Evolutionary conservation across 2,329 filamentous ascomycete species (phyloP).

Genomic region (Pseudogymnoascus sp.): DNA sequence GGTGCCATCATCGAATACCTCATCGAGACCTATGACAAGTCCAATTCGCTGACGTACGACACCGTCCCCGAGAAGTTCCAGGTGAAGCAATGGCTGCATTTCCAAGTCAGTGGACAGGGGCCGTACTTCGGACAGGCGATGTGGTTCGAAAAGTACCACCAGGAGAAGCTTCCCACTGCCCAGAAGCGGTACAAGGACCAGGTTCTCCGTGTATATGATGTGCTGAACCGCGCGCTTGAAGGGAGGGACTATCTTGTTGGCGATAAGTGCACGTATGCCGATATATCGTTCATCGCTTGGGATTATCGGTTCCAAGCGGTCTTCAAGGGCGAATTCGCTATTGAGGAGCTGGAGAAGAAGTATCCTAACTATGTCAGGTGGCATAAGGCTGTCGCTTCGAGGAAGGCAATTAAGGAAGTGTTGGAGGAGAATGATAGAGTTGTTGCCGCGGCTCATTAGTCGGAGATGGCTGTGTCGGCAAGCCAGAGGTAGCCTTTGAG

Average conservation of each 20-base stretch:
- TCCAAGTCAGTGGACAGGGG: constrained; percentile 33
- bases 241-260: constrained; percentile 31
- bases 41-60: constrained; percentile 30
- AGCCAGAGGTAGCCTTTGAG: neutral
- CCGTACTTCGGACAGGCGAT: constrained; percentile 33
- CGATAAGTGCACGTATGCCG: constrained; percentile 33
- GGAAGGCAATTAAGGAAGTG: constrained; percentile 18
- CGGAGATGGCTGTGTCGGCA: neutral
- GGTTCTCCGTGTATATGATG: constrained; percentile 35
- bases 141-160: constrained; percentile 29
- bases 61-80: constrained; percentile 26
- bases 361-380: constrained; percentile 13
- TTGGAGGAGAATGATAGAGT: constrained; percentile 11
- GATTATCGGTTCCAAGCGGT: constrained; percentile 10
- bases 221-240: constrained; percentile 35
- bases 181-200: constrained; percentile 38
- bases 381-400: constrained; percentile 14
- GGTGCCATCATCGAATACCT: constrained; percentile 40
- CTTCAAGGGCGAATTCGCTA: constrained; percentile 2
- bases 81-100: constrained; percentile 33
- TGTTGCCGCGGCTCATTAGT: constrained; percentile 6
- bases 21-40: constrained; percentile 34
- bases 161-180: constrained; percentile 36
- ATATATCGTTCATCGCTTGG: constrained; percentile 33
- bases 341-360: constrained; percentile 15